Evolutionary conservation across 305 asterid species (phyloP).

Genomic region (Solanum chacoense): DNA sequence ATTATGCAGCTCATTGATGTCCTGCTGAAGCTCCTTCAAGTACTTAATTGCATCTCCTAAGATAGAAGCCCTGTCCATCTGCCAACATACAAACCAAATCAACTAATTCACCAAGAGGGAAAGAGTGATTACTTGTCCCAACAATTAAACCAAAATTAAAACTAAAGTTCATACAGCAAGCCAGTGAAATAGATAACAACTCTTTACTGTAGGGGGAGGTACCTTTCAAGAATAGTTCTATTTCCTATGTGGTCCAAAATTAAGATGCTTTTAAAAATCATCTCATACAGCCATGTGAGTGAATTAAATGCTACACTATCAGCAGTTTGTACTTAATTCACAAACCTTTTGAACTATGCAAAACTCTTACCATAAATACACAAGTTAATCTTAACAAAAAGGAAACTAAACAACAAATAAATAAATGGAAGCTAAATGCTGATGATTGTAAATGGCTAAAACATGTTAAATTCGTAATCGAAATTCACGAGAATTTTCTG

Average conservation of each 20-base stretch:
- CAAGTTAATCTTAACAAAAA: conserved; percentile 7
- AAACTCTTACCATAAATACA: conserved; percentile 18
- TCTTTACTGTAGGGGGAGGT: conserved; percentile 6
- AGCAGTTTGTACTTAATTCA: conserved; percentile 33
- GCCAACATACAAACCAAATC: not conserved
- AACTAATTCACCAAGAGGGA: not conserved
- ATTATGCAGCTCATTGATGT: conserved; percentile 59
- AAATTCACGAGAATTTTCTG: conserved; percentile 38
- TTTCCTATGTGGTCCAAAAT: conserved; percentile 44
- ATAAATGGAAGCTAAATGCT: not conserved
- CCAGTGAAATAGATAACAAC: conserved; percentile 22
- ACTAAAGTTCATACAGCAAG: not conserved
- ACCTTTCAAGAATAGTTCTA: conserved; percentile 25
- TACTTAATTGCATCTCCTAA: conserved; percentile 80
- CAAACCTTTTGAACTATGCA: conserved; percentile 36
- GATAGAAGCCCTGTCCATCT: conserved; percentile 93
- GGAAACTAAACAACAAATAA: not conserved
- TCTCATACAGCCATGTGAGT: conserved; percentile 80
- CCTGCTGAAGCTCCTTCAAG: conserved; percentile 62
- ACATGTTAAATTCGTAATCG: conserved; percentile 21
- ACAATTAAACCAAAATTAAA: not conserved
- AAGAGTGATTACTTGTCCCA: not conserved
- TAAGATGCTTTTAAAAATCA: conserved; percentile 34
- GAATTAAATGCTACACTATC: conserved; percentile 53
- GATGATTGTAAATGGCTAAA: conserved; percentile 13